A percentile compares a stretch with the other conserved stretches of the same genome.
Conservation (phyloP, 805 yeast species). For the Lachancea waltii region DNA sequence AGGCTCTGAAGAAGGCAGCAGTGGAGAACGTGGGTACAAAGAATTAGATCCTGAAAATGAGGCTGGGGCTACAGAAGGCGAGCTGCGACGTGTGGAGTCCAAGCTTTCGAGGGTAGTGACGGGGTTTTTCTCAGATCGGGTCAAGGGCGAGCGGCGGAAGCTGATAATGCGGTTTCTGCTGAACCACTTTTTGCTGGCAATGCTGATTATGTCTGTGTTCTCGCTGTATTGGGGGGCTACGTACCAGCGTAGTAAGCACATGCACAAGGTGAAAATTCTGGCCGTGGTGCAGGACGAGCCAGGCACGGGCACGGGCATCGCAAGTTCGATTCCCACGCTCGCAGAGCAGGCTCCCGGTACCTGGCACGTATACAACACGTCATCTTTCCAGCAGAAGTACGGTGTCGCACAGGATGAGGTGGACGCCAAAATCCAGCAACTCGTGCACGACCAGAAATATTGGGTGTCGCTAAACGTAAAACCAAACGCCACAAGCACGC, state of each 20-base stretch:
- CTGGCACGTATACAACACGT: constrained; percentile 28
- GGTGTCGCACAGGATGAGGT: constrained; percentile 18
- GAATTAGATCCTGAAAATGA: neutral
- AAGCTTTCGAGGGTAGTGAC: constrained; percentile 11
- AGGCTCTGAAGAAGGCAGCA: neutral
- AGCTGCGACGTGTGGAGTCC: neutral
- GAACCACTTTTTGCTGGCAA: constrained; percentile 17
- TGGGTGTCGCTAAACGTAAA: constrained; percentile 59
- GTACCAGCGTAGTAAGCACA: constrained; percentile 24
- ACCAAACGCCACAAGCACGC: constrained; percentile 39
- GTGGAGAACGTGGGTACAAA: neutral
- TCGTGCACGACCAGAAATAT: constrained; percentile 48
- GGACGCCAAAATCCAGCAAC: constrained; percentile 36
- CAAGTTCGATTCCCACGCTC: constrained; percentile 16
- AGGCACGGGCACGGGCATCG: constrained; percentile 9
- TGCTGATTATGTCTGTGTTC: constrained; percentile 22
- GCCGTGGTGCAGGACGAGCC: constrained; percentile 33
- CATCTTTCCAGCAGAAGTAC: constrained; percentile 21
- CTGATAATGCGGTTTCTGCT: constrained; percentile 10
- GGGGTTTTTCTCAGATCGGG: constrained; percentile 16
- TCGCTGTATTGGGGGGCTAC: constrained; percentile 36
- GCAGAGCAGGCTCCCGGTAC: constrained; percentile 19
- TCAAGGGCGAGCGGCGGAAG: constrained; percentile 12
- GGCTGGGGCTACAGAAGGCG: neutral
- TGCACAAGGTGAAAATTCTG: constrained; percentile 25